Percentiles rank a stretch among this genome's conserved stretches.
Evolutionary conservation across 1,139 yeast genomes (phyloP).

Genomic region (Petasospora fabianii): DNA sequence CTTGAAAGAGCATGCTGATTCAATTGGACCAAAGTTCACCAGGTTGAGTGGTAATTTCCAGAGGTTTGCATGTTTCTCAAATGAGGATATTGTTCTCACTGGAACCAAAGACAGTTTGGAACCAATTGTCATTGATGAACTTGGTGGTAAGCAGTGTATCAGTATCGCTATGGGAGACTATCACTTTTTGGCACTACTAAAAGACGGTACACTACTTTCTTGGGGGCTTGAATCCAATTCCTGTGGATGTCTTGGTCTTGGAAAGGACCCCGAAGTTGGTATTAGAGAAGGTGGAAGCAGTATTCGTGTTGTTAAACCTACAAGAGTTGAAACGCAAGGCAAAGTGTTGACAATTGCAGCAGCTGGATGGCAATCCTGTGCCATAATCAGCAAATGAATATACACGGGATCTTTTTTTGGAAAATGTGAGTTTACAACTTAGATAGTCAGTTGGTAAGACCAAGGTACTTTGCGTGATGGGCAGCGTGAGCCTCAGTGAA

Average conservation of each 20-base stretch:
- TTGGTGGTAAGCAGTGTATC: conserved; percentile 51
- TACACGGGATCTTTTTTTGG: neutral
- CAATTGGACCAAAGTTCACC: conserved; percentile 32
- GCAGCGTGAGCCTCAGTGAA: conserved; percentile 83
- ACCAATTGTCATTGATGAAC: conserved; percentile 25
- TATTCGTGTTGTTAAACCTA: conserved; percentile 43
- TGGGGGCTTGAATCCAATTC: conserved; percentile 67
- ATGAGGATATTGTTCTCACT: conserved; percentile 45
- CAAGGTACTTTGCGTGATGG: conserved; percentile 80
- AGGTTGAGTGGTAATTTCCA: conserved; percentile 48
- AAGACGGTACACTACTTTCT: conserved; percentile 54
- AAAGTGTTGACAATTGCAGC: conserved; percentile 54
- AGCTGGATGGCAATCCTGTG: conserved; percentile 84
- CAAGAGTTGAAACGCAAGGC: conserved; percentile 32
- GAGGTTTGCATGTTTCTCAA: conserved; percentile 52
- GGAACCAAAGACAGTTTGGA: conserved; percentile 34
- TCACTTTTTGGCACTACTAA: conserved; percentile 61
- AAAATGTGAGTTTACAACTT: conserved; percentile 4
- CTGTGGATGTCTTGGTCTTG: conserved; percentile 74
- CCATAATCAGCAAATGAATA: conserved; percentile 33
- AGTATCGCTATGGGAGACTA: conserved; percentile 71
- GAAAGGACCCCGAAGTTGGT: conserved; percentile 34
- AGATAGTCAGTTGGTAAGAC: conserved; percentile 34
- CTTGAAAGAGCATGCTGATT: conserved; percentile 10
- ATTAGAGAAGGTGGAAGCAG: conserved; percentile 34